These are phyloP conservation scores for Yamadazyma friedrichii DNA, from an alignment of 1,139 yeast genomes.

Conservation along the genomic window DNA sequence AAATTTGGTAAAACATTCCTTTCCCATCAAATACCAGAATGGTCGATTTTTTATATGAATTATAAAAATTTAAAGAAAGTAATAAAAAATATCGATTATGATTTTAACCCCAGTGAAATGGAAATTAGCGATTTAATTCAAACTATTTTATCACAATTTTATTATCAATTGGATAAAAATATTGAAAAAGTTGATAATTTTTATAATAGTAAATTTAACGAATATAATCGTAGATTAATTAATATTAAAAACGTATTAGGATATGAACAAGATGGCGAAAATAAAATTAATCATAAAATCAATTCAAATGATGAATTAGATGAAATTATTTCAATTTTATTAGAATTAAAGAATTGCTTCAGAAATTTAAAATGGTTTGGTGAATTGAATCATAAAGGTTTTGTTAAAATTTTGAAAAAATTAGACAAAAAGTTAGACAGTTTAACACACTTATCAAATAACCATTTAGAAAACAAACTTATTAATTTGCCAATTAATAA, in stretches of 20 bases:
- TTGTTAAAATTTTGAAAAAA: slow-evolving; percentile 84
- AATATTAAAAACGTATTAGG: slow-evolving; percentile 41
- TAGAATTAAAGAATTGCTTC: slow-evolving; percentile 75
- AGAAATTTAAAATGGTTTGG: slow-evolving; percentile 92
- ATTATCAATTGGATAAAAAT: slow-evolving; percentile 76
- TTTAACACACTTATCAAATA: slow-evolving; percentile 20
- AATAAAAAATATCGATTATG: slow-evolving; percentile 53
- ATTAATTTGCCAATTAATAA: slow-evolving; percentile 52
- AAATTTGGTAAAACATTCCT: slow-evolving; percentile 82
- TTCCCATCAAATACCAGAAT: slow-evolving; percentile 90
- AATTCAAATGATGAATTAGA: slow-evolving; percentile 64
- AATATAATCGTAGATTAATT: slow-evolving; percentile 68
- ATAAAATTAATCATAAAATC: slow-evolving; percentile 28
- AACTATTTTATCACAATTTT: slow-evolving; percentile 58
- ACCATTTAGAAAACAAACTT: slow-evolving; percentile 11
- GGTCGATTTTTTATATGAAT: slow-evolving; percentile 79
- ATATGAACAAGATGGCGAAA: slow-evolving; percentile 20
- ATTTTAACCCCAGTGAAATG: slow-evolving; percentile 34
- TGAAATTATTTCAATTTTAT: slow-evolving; percentile 71
- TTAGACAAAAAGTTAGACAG: slow-evolving; percentile 72
- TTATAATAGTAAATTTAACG: slow-evolving; percentile 69
- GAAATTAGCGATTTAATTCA: slow-evolving; percentile 26
- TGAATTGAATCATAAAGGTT: slow-evolving; percentile 88
- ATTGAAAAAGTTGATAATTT: slow-evolving; percentile 80
- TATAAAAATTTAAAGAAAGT: slow-evolving; percentile 82